Evolutionary conservation across 352 stramenopile species (phyloP), one percentile per base, ranked within the genome.

Genomic region (Pythium rhizo-oryzae): DNA sequence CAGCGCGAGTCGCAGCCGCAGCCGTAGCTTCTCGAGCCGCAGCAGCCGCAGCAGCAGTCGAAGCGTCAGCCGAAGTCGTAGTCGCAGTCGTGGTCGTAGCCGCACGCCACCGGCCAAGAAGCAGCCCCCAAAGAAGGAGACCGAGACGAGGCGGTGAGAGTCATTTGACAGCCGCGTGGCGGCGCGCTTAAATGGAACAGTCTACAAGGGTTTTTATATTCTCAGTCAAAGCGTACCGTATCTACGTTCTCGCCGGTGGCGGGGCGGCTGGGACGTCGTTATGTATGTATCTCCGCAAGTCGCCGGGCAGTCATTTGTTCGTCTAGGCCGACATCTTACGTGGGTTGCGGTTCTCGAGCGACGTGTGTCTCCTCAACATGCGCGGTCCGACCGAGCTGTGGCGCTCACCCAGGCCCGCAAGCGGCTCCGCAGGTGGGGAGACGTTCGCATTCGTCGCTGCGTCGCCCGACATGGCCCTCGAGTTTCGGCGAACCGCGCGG

Each of bases 1-100:
- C 23, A 78, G 75, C 35, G 52, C 44, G 18, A 79, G 37, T 77
- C 76, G 24, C 1, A 73, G 37, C 75, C 76, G 24, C 1, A 74
- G 72, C 51, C 70, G 70, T 15, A 80, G 73, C 65, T 57, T 35
- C 16, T 54, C 52, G n/a, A 62, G 53, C 23, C 51, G 52, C 18
- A 59, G 61, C 44, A 58, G 72, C 35, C 43, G 47, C 54, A 65
- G 46, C 41, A 80, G 71, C 54, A 77, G 72, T 35, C 52, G 58
- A 21, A 76, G 74, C 47, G 28, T 6, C 28, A 33, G 28, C 6
- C 28, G 28, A 2, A 33, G 28, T 6, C 53, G 69, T 13, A 70
- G 53, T 53, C 58, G 58, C 19, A 52, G 59, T 19, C 46, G 44
- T 16, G 33, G 28, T 6, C 49, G 73, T 13, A 81, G 75, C 47